Percentiles rank a stretch among this genome's conserved stretches.
Conservation (phyloP, 352 stramenopile species). For the Phytopythium cucurbitacearum region DNA sequence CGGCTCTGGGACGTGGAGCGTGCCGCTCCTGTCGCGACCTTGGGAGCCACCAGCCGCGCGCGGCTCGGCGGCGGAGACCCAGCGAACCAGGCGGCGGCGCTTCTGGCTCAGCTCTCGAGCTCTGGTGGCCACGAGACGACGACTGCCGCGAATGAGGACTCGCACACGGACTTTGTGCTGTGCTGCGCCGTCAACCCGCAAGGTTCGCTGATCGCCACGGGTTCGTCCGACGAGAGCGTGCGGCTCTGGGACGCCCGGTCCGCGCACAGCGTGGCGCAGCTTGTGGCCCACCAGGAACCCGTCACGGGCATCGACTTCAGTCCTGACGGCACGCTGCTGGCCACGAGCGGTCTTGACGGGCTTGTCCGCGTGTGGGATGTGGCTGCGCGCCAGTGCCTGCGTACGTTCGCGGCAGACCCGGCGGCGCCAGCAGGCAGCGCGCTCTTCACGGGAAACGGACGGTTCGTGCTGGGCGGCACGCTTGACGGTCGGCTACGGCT, state of each 20-base stretch:
- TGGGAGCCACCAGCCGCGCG: constrained; percentile 49
- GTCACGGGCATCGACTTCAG: constrained; percentile 95
- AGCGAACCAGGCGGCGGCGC: constrained; percentile 5
- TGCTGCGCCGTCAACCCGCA: constrained; percentile 93
- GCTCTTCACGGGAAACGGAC: constrained; percentile 93
- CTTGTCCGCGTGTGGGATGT: constrained; percentile 95
- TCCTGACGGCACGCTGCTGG: constrained; percentile 92
- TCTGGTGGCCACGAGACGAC: constrained; percentile 1
- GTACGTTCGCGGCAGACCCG: constrained; percentile 83
- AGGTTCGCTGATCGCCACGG: constrained; percentile 87
- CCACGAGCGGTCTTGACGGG: constrained; percentile 74
- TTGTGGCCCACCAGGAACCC: constrained; percentile 93
- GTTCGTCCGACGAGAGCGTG: constrained; percentile 94
- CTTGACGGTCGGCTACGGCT: constrained; percentile 91
- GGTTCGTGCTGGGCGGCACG: constrained; percentile 90
- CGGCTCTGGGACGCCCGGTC: constrained; percentile 95
- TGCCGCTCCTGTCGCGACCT: constrained; percentile 55
- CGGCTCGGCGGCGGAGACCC: constrained; percentile 17
- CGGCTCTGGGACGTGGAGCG: constrained; percentile 94
- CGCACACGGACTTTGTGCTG: constrained; percentile 95
- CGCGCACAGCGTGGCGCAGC: constrained; percentile 82
- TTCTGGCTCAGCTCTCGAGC: background rate
- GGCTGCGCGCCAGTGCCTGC: constrained; percentile 93
- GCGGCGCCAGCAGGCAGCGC: constrained; percentile 68
- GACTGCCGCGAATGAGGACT: constrained; percentile 60